A percentile compares a stretch with the other conserved stretches of the same genome.
Evolutionary conservation across 2,329 filamentous ascomycete genomes (phyloP).

Genomic region (Exophiala aquamarina): DNA sequence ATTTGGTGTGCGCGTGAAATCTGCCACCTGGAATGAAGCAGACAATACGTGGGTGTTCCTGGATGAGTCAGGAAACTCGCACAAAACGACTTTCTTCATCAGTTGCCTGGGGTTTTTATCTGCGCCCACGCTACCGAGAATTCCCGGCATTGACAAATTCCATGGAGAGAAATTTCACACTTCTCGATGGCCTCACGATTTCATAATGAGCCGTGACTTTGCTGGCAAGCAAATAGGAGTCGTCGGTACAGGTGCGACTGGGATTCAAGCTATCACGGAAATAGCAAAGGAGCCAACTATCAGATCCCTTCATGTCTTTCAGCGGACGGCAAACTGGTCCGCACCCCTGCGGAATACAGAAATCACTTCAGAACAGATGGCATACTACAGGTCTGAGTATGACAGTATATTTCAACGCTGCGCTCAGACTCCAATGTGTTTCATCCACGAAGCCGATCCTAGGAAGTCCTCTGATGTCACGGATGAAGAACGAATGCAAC

Average conservation of each 20-base stretch:
- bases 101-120: constrained; percentile 15
- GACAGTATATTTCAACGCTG: constrained; percentile 11
- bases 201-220: constrained; percentile 7
- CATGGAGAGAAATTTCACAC: constrained; percentile 29
- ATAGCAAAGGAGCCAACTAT: constrained; percentile 35
- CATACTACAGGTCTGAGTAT: constrained; percentile 2
- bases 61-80: constrained; percentile 8
- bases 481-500: constrained; percentile 36
- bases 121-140: constrained; percentile 27
- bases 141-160: constrained; percentile 26
- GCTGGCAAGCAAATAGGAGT: constrained; percentile 41
- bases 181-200: constrained; percentile 27
- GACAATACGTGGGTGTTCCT: constrained; percentile 8
- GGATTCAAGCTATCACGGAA: constrained; percentile 41
- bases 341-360: constrained; percentile 24
- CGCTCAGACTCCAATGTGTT: constrained; percentile 9
- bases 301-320: constrained; percentile 42
- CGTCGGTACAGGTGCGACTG: constrained; percentile 47
- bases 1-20: constrained; percentile 26
- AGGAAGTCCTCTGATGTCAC: constrained; percentile 33
- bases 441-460: constrained; percentile 11
- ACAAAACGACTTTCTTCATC: constrained; percentile 14
- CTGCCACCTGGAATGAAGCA: constrained; percentile 10
- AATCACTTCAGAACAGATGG: constrained; percentile 11
- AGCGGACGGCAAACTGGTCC: constrained; percentile 40